phyloP scores from a whole-genome alignment of 2,329 filamentous ascomycete genomes.

The Pseudopithomyces maydicus region DNA sequence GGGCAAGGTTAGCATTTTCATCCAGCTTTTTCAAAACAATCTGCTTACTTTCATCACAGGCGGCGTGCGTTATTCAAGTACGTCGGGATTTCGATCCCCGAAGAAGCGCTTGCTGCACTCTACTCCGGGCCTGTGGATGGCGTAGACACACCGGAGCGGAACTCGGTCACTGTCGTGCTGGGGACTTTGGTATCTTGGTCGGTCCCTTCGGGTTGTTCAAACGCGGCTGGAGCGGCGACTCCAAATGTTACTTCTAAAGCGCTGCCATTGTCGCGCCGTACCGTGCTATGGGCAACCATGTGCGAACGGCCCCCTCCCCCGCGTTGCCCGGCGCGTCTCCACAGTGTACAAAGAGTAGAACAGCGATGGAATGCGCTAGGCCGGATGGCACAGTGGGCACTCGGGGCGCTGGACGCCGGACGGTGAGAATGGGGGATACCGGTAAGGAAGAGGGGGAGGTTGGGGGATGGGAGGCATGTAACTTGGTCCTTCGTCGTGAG shows the following conservation, averaged over 20 bases:
- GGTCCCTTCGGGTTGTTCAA: neutral
- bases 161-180: conserved; percentile 4
- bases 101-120: conserved; percentile 8
- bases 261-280: neutral
- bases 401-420: conserved; percentile 8
- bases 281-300: too few relatives aligned
- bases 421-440: neutral
- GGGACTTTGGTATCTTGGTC: neutral
- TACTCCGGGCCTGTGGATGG: conserved; percentile 1
- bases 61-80: neutral
- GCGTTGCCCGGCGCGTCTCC: conserved; percentile 4
- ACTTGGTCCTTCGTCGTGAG: neutral
- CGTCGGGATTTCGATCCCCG: neutral
- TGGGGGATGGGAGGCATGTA: conserved; percentile 4
- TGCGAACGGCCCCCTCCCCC: conserved; percentile 1
- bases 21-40: neutral
- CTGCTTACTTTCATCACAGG: neutral
- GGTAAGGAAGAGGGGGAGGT: neutral
- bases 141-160: conserved; percentile 3
- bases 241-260: neutral
- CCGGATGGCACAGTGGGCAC: conserved; percentile 8
- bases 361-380: conserved; percentile 7
- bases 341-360: conserved; percentile 4
- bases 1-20: conserved; percentile 1
- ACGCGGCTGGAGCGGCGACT: conserved; percentile 5